phyloP scores from a whole-genome alignment of 306 rosid genomes.

The Citrullus mucosospermus region DNA sequence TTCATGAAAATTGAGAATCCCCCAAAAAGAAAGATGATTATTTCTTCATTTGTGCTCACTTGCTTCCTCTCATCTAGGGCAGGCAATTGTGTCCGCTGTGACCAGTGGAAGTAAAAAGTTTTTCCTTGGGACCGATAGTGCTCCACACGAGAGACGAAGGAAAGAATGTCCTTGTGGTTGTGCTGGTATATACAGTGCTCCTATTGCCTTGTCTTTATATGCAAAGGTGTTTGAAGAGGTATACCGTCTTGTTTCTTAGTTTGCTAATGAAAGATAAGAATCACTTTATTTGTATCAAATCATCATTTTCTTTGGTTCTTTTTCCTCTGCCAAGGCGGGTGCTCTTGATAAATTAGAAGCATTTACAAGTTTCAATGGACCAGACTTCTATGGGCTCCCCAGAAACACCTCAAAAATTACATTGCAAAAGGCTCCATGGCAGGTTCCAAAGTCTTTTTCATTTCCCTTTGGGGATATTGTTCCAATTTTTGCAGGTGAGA shows the following conservation, averaged over 20 bases:
- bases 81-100: conserved; percentile 70
- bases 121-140: conserved; percentile 93
- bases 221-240: conserved; percentile 96
- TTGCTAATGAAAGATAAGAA: neutral
- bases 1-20: neutral
- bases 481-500: conserved; percentile 79
- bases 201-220: conserved; percentile 69
- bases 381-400: conserved; percentile 94
- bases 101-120: conserved; percentile 70
- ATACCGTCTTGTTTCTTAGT: neutral
- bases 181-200: conserved; percentile 82
- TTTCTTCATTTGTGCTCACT: conserved; percentile 6
- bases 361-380: conserved; percentile 87
- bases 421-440: conserved; percentile 56
- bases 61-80: conserved; percentile 30
- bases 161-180: conserved; percentile 81
- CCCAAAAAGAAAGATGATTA: neutral
- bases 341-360: conserved; percentile 85
- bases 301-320: neutral
- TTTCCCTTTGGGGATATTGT: conserved; percentile 66
- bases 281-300: neutral
- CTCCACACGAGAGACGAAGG: conserved; percentile 73
- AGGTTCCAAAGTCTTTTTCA: conserved; percentile 51
- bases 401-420: conserved; percentile 55
- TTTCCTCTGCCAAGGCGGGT: conserved; percentile 40